These are phyloP conservation scores for Conticribra guillardii DNA, from an alignment of 108 stramenopile genomes.

Conservation along the genomic window DNA sequence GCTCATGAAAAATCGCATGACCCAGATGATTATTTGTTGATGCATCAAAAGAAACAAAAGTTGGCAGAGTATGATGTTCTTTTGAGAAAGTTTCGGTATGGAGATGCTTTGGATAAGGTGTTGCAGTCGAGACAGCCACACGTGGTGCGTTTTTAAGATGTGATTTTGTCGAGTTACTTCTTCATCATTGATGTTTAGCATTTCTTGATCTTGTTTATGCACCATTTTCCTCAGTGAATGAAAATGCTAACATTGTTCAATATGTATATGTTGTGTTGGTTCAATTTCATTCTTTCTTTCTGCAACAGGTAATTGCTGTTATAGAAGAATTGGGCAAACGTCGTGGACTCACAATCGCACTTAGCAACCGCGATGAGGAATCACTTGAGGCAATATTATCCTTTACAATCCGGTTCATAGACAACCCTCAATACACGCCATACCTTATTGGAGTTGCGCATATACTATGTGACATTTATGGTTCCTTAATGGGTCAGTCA, in stretches of 20 bases:
- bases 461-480: constrained; percentile 59
- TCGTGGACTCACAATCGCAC: constrained; percentile 72
- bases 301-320: constrained; percentile 65
- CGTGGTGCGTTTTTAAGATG: constrained; percentile 30
- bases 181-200: no score
- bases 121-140: constrained; percentile 71
- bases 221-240: no score
- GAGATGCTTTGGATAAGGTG: constrained; percentile 87
- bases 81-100: constrained; percentile 88
- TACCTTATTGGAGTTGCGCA: constrained; percentile 74
- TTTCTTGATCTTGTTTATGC: no score
- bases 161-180: background rate
- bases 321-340: constrained; percentile 89
- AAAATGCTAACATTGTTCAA: no score
- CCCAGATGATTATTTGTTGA: constrained; percentile 68
- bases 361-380: constrained; percentile 88
- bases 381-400: constrained; percentile 82
- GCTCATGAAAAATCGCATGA: constrained; percentile 63
- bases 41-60: constrained; percentile 67
- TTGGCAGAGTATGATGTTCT: constrained; percentile 73
- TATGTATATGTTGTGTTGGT: no score
- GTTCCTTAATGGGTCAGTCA: constrained; percentile 65
- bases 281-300: background rate
- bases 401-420: constrained; percentile 83
- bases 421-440: constrained; percentile 71